Base-by-base conservation (phyloP, 1,284 basidiomycete species). In the Ustilago cynodontis region DNA sequence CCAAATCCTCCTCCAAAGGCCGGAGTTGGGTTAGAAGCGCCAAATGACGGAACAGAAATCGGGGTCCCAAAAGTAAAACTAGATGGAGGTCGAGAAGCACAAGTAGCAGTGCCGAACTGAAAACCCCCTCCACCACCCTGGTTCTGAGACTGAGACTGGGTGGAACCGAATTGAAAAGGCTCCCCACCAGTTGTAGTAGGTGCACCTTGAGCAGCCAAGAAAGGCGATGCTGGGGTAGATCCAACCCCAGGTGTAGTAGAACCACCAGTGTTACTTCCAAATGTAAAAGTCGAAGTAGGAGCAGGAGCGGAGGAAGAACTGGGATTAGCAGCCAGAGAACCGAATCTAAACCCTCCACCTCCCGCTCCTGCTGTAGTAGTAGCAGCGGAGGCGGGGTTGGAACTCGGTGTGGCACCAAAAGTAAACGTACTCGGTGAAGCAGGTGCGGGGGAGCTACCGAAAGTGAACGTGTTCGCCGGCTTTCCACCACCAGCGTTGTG, bases 211-310 rank as follows among this genome's bases (percentile, higher is more conserved):
- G 70, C 66, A 1, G 61, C 65, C 2, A 63, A 54, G 24, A 64
- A 71, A 7, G 65, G 69, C 45, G 65, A 71, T 3, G 64, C 67
- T 6, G 74, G 70, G 4, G 73, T 39, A 11, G 65, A 73, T 0
- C 71, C 67, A 8, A 60, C 59, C 0, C 62, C 68, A 0, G 65
- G 62, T 9, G 62, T 67, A 1, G 67, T 67, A n/a, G 54, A 59
- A 0, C 69, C 39, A 11, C 28, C 24, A 22, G 24, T 41, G n/a
- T n/a, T 9, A 11, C 59, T 52, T 2, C 73, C 73, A 52, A 76
- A 76, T 0, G 58, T 71, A 28, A 76, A 76, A 1, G 54, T 37
- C 2, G 54, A 16, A n/a, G 24, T 49, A 1, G 72, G 60, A 20
- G 71, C 66, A 11, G 68, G 63, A 13, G 63, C 29, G 2, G 72